These are phyloP conservation scores for Chalaropsis thielavioides DNA, from an alignment of 2,329 filamentous ascomycete species.

Conservation along the genomic window DNA sequence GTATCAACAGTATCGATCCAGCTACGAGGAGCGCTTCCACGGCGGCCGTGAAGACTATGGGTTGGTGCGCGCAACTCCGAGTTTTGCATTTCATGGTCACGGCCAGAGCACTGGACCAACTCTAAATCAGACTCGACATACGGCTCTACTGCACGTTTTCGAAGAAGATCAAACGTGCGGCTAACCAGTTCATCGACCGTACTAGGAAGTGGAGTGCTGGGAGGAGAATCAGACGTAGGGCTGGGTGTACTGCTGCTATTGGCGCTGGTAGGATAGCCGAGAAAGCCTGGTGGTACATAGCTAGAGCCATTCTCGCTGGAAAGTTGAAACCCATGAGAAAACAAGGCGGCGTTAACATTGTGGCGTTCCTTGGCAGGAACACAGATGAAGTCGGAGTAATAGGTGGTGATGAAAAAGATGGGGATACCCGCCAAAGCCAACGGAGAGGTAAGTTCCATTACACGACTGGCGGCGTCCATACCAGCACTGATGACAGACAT, in stretches of 20 bases:
- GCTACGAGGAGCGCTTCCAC: slow-evolving; percentile 22
- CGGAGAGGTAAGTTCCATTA: slow-evolving; percentile 81
- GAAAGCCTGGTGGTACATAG: slow-evolving; percentile 18
- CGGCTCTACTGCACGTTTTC: slow-evolving; percentile 59
- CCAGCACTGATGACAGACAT: slow-evolving; percentile 84
- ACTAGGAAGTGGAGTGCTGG: slow-evolving; percentile 61
- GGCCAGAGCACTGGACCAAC: slow-evolving; percentile 70
- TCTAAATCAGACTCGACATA: slow-evolving; percentile 53
- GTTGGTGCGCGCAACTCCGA: slow-evolving; percentile 24
- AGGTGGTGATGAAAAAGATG: slow-evolving; percentile 97
- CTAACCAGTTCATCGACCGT: slow-evolving; percentile 65
- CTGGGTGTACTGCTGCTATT: slow-evolving; percentile 22
- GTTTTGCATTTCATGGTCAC: slow-evolving; percentile 25
- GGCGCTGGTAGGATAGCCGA: slow-evolving; percentile 20
- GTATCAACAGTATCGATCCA: slow-evolving; percentile 50
- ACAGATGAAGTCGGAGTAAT: slow-evolving; percentile 93
- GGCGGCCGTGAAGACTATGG: slow-evolving; percentile 19
- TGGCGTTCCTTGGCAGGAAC: slow-evolving; percentile 62
- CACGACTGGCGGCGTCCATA: slow-evolving; percentile 78
- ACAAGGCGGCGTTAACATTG: slow-evolving; percentile 61
- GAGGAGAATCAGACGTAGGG: slow-evolving; percentile 30
- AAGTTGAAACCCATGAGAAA: slow-evolving; percentile 71
- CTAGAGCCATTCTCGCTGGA: slow-evolving; percentile 45
- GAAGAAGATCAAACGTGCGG: slow-evolving; percentile 73
- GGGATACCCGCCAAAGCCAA: slow-evolving; percentile 83